A percentile compares a stretch with the other conserved stretches of the same genome.
These are phyloP conservation scores for Aspergillus versicolor DNA, from an alignment of 2,329 filamentous ascomycete species.

Conservation along the genomic window DNA sequence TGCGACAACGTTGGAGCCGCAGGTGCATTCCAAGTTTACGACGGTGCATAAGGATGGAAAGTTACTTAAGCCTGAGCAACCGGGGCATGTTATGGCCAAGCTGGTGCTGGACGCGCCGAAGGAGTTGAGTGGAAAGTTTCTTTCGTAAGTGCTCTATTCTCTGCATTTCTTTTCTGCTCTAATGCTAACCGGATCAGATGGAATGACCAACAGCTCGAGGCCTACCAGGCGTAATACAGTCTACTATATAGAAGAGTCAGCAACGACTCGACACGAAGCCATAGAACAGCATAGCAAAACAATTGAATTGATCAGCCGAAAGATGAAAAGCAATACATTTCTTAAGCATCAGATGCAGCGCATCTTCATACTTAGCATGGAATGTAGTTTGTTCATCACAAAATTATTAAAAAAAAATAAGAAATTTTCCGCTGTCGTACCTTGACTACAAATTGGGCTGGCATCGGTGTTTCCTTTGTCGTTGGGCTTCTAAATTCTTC, in stretches of 20 bases:
- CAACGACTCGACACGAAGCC: conserved; percentile 21
- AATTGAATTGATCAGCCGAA: conserved; percentile 54
- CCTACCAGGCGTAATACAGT: conserved; percentile 40
- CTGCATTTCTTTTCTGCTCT: neutral
- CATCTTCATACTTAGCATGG: conserved; percentile 64
- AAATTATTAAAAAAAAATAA: conserved; percentile 21
- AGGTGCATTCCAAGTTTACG: conserved; percentile 64
- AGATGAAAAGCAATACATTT: conserved; percentile 65
- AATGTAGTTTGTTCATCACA: conserved; percentile 58
- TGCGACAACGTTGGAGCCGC: conserved; percentile 57
- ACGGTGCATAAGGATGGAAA: conserved; percentile 68
- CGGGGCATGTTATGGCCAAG: conserved; percentile 81
- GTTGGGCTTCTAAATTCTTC: conserved; percentile 15
- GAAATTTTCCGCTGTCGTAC: conserved; percentile 24
- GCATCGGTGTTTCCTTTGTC: neutral
- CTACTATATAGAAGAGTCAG: conserved; percentile 29
- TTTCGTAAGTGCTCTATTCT: conserved; percentile 40
- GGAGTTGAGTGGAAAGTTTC: conserved; percentile 72
- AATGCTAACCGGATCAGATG: conserved; percentile 40
- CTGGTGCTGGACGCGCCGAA: conserved; percentile 65
- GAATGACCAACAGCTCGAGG: conserved; percentile 44
- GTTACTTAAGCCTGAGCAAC: conserved; percentile 77
- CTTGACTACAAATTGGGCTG: neutral
- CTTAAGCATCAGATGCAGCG: conserved; percentile 51
- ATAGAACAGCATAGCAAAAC: conserved; percentile 19